Percentiles rank a stretch among this genome's conserved stretches.
phyloP scores from a whole-genome alignment of 2,329 filamentous ascomycete species.

The Paraphoma chrysanthemicola region DNA sequence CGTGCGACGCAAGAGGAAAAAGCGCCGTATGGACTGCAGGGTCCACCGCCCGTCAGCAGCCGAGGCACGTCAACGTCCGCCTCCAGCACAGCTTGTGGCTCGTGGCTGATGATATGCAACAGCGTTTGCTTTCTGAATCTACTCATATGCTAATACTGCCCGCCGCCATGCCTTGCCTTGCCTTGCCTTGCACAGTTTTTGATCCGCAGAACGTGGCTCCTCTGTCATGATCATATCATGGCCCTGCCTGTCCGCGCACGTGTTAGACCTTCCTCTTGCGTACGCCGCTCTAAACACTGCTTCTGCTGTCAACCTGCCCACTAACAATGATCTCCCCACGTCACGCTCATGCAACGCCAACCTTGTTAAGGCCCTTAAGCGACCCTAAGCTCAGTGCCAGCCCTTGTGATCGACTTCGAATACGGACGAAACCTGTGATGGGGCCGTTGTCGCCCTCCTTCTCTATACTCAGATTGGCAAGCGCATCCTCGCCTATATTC shows the following conservation, averaged over 20 bases:
- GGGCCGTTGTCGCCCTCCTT: constrained; percentile 95
- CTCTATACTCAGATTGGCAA: constrained; percentile 97
- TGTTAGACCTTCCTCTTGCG: constrained; percentile 11
- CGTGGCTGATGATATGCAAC: too few relatives aligned
- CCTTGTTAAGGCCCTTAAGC: constrained; percentile 83
- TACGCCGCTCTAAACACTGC: neutral
- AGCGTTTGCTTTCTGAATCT: too few relatives aligned
- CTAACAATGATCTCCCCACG: neutral
- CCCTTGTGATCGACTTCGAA: constrained; percentile 95
- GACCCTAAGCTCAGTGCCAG: constrained; percentile 92
- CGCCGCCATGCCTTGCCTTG: neutral
- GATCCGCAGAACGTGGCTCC: neutral
- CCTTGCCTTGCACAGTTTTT: constrained; percentile 1
- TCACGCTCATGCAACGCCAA: constrained; percentile 32
- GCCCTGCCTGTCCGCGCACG: neutral
- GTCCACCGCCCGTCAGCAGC: neutral
- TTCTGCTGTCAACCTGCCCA: neutral
- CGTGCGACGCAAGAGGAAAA: constrained; percentile 14
- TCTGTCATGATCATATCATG: too few relatives aligned
- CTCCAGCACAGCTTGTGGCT: neutral
- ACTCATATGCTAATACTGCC: too few relatives aligned
- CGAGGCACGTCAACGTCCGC: constrained; percentile 10
- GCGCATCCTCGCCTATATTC: constrained; percentile 86
- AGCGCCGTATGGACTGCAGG: constrained; percentile 5
- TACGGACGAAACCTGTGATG: constrained; percentile 96